Evolutionary conservation across 2,329 filamentous ascomycete genomes (phyloP).

Genomic region (Hymenoscyphus albidus): DNA sequence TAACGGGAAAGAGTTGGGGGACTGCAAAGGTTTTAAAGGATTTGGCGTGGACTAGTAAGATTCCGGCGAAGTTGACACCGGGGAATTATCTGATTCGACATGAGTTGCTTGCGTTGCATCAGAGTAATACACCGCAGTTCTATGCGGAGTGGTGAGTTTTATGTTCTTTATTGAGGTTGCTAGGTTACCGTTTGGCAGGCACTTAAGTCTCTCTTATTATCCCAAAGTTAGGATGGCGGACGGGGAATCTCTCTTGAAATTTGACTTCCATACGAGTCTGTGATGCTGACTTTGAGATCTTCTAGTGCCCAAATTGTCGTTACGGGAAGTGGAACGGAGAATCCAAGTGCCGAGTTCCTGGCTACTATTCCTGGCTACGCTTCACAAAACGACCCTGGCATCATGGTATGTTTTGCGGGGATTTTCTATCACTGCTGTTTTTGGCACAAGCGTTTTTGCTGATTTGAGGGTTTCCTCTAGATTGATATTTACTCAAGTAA

Average conservation of each 20-base stretch:
- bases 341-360: slow-evolving; percentile 33
- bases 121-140: slow-evolving; percentile 49
- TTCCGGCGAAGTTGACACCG: slow-evolving; percentile 46
- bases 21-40: slow-evolving; percentile 44
- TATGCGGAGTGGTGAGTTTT: slow-evolving; percentile 47
- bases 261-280: too few species aligned
- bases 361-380: slow-evolving; percentile 28
- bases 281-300: too few species aligned
- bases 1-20: slow-evolving; percentile 45
- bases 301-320: slow-evolving; percentile 45
- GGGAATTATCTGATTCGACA: slow-evolving; percentile 56
- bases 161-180: too few species aligned
- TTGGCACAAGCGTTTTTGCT: not conserved
- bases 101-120: slow-evolving; percentile 54
- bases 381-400: slow-evolving; percentile 22
- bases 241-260: too few species aligned
- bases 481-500: slow-evolving; percentile 46
- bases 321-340: slow-evolving; percentile 44
- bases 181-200: too few species aligned
- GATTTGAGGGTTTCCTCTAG: slow-evolving; percentile 25
- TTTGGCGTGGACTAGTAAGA: slow-evolving; percentile 47
- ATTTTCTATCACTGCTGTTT: not conserved
- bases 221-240: too few species aligned
- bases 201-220: too few species aligned
- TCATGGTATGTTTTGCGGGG: slow-evolving; percentile 33